Evolutionary conservation across 192 early-diverging fungal species (phyloP), one percentile per base, ranked within the genome.

Genomic region (Coemansia sp.): DNA sequence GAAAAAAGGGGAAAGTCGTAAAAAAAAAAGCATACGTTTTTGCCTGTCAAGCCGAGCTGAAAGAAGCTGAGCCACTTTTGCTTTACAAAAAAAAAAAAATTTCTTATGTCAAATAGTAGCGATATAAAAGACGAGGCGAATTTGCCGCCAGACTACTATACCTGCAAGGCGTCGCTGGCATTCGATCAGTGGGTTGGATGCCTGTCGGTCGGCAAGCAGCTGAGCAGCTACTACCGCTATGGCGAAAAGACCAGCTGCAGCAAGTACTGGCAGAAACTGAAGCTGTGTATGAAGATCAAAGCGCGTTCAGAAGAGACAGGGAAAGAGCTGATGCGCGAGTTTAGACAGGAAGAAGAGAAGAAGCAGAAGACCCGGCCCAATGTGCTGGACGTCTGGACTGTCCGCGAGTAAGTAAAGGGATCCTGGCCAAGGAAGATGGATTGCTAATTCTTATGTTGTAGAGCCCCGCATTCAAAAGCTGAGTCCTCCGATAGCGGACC

Each of bases 211-310:
- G 75, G 75, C 21, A 71, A 63, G 45, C 75, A 78, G 58, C 39
- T 78, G 36, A 65, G 63, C 60, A 78, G 63, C 62, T 71, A 71
- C 68, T 78, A 78, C 58, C 51, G 75, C 8, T 78, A 78, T 17
- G 75, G 75, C 31, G 50, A 78, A 14, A 71, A 71, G 44, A 30
- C 56, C 17, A 39, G 60, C 4, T 78, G 75, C 26, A 57, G 61
- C 11, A 78, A 68, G 52, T 60, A 64, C 21, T 78, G 75, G 75
- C 57, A 53, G 39, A 78, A 67, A 39, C 30, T 66, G 7, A 51
- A 41, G 49, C 56, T 78, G 41, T 78, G 75, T 20, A 71, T 78
- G 69, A 40, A 40, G 17, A 36, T 71, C 43, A 71, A 71, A 58
- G 21, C 68, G 42, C 60, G 60, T 16, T 78, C 75, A 2, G 56